Evolutionary conservation across 352 stramenopile genomes (phyloP), one percentile per base, ranked within the genome.

Genomic region (Phytophthora agathidicida): DNA sequence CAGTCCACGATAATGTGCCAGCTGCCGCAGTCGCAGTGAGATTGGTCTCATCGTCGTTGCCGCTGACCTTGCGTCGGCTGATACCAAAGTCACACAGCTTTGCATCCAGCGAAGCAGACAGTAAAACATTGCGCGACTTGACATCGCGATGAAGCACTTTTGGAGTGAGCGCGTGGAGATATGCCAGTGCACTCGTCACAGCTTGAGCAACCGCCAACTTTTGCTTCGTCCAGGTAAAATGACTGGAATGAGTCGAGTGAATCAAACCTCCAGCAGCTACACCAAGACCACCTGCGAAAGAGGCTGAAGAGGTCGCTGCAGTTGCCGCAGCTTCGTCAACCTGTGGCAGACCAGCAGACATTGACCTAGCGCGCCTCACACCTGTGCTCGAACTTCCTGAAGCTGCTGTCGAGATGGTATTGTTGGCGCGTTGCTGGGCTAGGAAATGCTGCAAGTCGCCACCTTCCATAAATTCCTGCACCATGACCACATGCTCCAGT

Each of bases 121-220:
- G 47, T 22, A 96, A 41, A n/a, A 97, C 76, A 60, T 96, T 97
- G 23, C 83, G 84, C n/a, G 85, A 91, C 55, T 96, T 96, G 27
- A 96, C 65, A 56, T 96, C 88, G 20, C 83, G 85, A 60, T 96
- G 88, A 19, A 96, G 68, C 48, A 96, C 71, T 48, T 89, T 87
- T n/a, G 86, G 87, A 1, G 63, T 77, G 20, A 88, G 59, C 8
- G 49, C 71, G 60, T 97, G 88, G 37, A 97, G 72, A 64, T 95
- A 96, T 17, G 68, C 57, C 36, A 97, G 70, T 10, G 88, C 89
- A 20, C 68, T 74, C 1, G 80, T 84, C 14, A 91, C 57, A 10
- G 70, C 66, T 49, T 79, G 60, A 5, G 84, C 80, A 27, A 93
- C 75, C 16, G 65, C 60, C 13, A 91, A 60, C 48, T 85, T 83